These are phyloP conservation scores for Silene coronaria DNA, from an alignment of 179 eudicot species.

Conservation along the genomic window DNA sequence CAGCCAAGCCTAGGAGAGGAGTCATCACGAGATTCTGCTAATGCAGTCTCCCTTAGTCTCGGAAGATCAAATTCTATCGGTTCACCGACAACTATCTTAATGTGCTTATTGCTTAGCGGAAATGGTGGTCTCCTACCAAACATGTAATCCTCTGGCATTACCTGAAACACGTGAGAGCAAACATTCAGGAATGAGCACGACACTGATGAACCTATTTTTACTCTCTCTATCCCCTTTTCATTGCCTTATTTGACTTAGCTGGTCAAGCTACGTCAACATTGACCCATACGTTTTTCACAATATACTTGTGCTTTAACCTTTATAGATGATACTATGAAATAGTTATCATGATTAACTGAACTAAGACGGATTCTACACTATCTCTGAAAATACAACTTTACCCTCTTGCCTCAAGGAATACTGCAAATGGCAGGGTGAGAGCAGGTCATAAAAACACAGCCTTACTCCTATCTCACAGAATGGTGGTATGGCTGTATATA, in stretches of 20 bases:
- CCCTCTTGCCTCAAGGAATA: background rate
- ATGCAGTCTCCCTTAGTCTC: constrained; percentile 41
- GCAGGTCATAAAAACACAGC: background rate
- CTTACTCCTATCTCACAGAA: background rate
- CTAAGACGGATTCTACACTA: too few species aligned
- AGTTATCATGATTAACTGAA: background rate
- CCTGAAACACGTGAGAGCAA: constrained; percentile 35
- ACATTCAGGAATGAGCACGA: background rate
- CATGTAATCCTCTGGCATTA: constrained; percentile 84
- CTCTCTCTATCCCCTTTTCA: background rate
- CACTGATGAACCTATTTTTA: background rate
- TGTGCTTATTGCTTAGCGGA: constrained; percentile 58
- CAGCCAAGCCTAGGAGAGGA: constrained; percentile 45
- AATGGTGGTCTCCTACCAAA: constrained; percentile 72
- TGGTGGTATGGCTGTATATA: background rate
- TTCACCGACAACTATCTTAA: constrained; percentile 55
- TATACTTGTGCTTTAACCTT: background rate
- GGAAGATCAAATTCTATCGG: constrained; percentile 61
- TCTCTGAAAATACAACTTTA: background rate
- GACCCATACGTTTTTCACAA: background rate
- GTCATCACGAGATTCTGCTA: constrained; percentile 35
- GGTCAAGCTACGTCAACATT: background rate
- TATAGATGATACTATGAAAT: background rate
- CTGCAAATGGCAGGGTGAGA: background rate
- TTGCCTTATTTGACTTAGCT: background rate